phyloP scores from a whole-genome alignment of 2,329 filamentous ascomycete genomes.

The Phyllosticta citriasiana region DNA sequence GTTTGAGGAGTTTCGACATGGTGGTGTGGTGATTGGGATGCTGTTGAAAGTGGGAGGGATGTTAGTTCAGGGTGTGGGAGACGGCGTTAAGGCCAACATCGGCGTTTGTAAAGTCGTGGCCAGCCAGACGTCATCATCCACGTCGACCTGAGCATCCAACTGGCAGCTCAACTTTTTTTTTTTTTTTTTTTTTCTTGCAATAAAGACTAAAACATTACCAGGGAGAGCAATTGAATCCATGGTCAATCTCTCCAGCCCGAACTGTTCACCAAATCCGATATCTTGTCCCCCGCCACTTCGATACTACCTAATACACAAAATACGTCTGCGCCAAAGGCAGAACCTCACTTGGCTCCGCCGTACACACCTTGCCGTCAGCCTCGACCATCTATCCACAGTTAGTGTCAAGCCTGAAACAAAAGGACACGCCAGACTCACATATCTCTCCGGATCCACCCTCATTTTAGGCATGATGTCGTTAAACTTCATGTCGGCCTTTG shows the following conservation, averaged over 20 bases:
- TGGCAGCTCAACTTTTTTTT: neutral
- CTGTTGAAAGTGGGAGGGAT: neutral
- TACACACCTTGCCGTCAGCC: conserved; percentile 67
- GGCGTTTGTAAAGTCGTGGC: neutral
- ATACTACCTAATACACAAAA: conserved; percentile 54
- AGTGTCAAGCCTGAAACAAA: neutral
- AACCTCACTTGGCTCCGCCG: conserved; percentile 58
- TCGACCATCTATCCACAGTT: conserved; percentile 47
- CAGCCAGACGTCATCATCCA: neutral
- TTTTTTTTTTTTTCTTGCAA: too few relatives aligned
- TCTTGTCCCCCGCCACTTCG: too few relatives aligned
- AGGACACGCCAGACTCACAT: conserved; percentile 39
- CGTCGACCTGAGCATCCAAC: neutral
- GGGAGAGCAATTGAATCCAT: too few relatives aligned
- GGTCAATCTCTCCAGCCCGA: too few relatives aligned
- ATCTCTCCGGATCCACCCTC: conserved; percentile 85
- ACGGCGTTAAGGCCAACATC: neutral
- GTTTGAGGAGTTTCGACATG: conserved; percentile 20
- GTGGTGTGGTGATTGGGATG: neutral
- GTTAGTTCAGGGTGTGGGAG: neutral
- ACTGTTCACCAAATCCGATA: neutral
- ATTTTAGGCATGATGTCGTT: conserved; percentile 78
- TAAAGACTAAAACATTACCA: too few relatives aligned
- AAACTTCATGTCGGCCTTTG: conserved; percentile 84
- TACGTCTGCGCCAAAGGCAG: conserved; percentile 70